Base-by-base conservation (phyloP, 345 rosid genomes). In the Noccaea bulbosa region DNA sequence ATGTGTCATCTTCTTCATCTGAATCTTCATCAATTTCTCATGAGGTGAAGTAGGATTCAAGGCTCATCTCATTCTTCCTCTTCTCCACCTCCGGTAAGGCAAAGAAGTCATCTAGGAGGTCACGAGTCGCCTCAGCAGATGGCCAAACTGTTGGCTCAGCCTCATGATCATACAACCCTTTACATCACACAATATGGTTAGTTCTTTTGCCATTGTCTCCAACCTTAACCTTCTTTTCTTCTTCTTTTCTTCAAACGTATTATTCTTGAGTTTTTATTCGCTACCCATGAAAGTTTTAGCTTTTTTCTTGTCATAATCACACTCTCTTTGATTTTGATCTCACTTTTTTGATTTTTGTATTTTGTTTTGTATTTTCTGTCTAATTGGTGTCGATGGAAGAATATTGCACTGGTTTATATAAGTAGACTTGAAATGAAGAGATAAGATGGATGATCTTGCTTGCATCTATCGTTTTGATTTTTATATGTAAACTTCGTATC, bases 111-210 rank as follows among this genome's bases (percentile, higher is more conserved):
- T 46, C 24, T 3, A 46, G 22, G 10, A 46, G 22, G n/a, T 16
- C 24, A 15, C 11, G 27, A 47, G 51, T 24, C 17, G 1, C 27
- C 11, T 16, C 51, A 47, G 17, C 1, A 5, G 51, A 47, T 47
- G 51, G 51, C 51, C 50, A 46, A 7, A 17, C 51, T 11, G 8
- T 15, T 47, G 51, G 51, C 11, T 47, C 51, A 17, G 7, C 24
- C 10, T 15, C 11, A 47, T 47, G 0, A 47, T 15, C 27, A 47
- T 2, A 7, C 51, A 47, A 14, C 11, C 51, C 11, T 47, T 47
- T 47, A 17, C 27, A 47, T 47, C 51, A 47, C 27, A 47, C 7
- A 47, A 47, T 47, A 47, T 47, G 5, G 51, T 47, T 46, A 46
- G 24, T 46, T 46, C 22, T 46, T 24, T 46, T 7, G 16, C 50